Conservation (phyloP, 2,329 filamentous ascomycete genomes). For the Geosmithia morbida region DNA sequence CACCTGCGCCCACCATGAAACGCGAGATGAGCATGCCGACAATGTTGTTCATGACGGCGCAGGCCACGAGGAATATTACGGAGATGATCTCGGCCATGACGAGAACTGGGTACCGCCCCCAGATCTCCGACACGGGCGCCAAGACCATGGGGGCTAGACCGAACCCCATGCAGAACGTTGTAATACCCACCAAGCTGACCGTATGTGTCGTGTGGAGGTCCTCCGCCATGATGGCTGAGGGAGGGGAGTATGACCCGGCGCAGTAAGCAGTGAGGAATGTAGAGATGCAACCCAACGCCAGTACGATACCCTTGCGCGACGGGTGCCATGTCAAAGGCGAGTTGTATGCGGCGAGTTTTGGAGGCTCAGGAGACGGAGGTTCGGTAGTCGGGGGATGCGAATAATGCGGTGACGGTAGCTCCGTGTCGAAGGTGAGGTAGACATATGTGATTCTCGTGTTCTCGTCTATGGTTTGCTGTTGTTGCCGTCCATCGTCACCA, state of each 20-base stretch:
- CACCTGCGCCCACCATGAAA: constrained; percentile 65
- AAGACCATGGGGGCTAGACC: constrained; percentile 75
- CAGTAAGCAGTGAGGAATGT: constrained; percentile 69
- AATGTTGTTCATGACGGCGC: constrained; percentile 54
- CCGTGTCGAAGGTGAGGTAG: constrained; percentile 25
- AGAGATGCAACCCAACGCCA: constrained; percentile 60
- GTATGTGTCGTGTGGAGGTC: constrained; percentile 52
- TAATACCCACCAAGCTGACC: constrained; percentile 63
- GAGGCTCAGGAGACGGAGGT: constrained; percentile 15
- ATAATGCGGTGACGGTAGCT: constrained; percentile 14
- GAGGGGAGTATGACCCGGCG: constrained; percentile 66
- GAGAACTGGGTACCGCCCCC: constrained; percentile 75
- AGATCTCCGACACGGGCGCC: constrained; percentile 78
- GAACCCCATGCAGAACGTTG: constrained; percentile 70
- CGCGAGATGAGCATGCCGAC: constrained; percentile 62
- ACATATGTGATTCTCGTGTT: constrained; percentile 18
- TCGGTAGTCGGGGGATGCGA: constrained; percentile 2
- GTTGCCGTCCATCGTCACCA: not conserved
- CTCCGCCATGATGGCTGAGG: constrained; percentile 46
- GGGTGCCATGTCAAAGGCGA: constrained; percentile 64
- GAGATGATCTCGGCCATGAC: constrained; percentile 59
- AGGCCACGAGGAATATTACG: constrained; percentile 55
- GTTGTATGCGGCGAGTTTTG: constrained; percentile 50
- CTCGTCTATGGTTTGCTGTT: constrained; percentile 2
- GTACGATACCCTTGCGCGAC: constrained; percentile 53